Percentiles rank a stretch among this genome's conserved stretches.
These are phyloP conservation scores for Fusarium solani-melongenae DNA, from an alignment of 2,329 filamentous ascomycete species.

Conservation along the genomic window DNA sequence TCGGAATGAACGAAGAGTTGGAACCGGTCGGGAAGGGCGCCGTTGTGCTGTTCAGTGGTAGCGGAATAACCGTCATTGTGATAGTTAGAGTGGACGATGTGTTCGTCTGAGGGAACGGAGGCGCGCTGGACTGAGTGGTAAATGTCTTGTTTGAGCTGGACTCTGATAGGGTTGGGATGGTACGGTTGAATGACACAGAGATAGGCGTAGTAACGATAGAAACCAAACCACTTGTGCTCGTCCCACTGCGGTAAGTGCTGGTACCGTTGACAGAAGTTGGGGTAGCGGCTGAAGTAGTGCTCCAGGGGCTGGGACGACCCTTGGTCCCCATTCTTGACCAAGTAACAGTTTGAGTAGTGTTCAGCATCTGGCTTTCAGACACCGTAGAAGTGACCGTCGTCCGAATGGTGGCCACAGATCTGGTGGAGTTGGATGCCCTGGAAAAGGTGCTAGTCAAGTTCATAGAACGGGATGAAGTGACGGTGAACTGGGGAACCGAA, in stretches of 20 bases:
- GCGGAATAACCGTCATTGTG: constrained; percentile 7
- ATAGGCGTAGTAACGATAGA: constrained; percentile 16
- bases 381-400: background rate
- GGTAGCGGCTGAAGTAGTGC: background rate
- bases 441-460: constrained; percentile 11
- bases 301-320: background rate
- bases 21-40: background rate
- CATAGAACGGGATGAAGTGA: constrained; percentile 4
- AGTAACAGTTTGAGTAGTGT: constrained; percentile 5
- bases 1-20: background rate
- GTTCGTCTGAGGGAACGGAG: constrained; percentile 33
- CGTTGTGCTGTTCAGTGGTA: constrained; percentile 12
- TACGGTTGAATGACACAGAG: constrained; percentile 7
- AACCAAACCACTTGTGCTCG: background rate
- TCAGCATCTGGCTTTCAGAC: constrained; percentile 3
- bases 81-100: constrained; percentile 11
- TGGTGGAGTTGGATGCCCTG: constrained; percentile 15
- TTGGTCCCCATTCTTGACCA: constrained; percentile 5
- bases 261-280: constrained; percentile 18
- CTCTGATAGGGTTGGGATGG: background rate
- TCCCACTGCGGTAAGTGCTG: background rate
- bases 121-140: constrained; percentile 5
- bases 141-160: background rate
- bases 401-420: background rate
- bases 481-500: background rate